A percentile compares a stretch with the other conserved stretches of the same genome.
Evolutionary conservation across 2,329 filamentous ascomycete genomes (phyloP).

Genomic region (Aspergillus awamori): DNA sequence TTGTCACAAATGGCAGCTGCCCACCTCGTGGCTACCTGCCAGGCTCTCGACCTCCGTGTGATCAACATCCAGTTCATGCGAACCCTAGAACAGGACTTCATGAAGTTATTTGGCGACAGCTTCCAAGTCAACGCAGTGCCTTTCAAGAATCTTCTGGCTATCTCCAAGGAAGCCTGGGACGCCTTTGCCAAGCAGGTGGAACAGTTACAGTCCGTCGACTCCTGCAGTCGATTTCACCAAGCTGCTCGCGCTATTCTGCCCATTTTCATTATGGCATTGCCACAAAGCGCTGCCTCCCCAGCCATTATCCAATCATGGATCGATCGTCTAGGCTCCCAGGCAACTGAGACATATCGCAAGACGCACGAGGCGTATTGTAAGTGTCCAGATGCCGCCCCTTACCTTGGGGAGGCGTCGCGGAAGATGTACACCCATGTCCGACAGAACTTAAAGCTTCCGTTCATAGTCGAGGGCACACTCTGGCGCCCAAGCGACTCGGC

Average conservation of each 20-base stretch:
- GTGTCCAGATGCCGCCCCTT: neutral
- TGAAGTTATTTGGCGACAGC: neutral
- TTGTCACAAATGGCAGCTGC: constrained; percentile 3
- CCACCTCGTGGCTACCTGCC: constrained; percentile 2
- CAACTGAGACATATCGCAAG: neutral
- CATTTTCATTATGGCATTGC: neutral
- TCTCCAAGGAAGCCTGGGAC: neutral
- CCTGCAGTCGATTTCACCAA: neutral
- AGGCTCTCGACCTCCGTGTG: constrained; percentile 7
- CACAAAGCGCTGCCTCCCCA: neutral
- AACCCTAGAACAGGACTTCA: neutral
- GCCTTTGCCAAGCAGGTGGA: neutral
- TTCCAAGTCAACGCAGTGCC: neutral
- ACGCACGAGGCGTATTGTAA: neutral
- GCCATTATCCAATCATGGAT: neutral
- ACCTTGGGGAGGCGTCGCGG: neutral
- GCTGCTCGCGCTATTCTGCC: neutral
- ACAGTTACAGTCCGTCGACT: constrained; percentile 1
- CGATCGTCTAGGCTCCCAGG: neutral
- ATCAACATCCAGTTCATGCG: constrained; percentile 1
- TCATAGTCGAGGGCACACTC: neutral
- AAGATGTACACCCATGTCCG: neutral
- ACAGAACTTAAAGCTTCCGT: neutral
- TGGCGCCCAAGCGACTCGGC: neutral
- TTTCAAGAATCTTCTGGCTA: no score